Conservation (phyloP, 2,329 filamentous ascomycete species). For the Torrubiellomyces zombiae region DNA sequence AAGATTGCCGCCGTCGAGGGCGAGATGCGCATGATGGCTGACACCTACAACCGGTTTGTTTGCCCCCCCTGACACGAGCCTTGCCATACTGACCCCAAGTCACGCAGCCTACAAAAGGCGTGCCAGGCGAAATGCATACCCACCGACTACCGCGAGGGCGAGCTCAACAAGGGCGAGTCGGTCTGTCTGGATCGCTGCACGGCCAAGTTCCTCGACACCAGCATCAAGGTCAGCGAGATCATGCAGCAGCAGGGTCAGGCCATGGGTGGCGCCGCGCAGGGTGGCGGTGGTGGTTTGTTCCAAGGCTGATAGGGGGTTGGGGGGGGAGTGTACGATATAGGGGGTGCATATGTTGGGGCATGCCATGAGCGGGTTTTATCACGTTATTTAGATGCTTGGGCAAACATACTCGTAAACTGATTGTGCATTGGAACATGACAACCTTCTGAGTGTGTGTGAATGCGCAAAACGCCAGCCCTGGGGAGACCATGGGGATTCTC, state of each 20-base stretch:
- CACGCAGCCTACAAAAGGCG: conserved; percentile 60
- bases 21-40: conserved; percentile 92
- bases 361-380: too few species aligned
- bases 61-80: conserved; percentile 1
- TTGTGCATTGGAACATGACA: background rate
- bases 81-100: background rate
- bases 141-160: conserved; percentile 79
- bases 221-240: conserved; percentile 93
- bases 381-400: too few species aligned
- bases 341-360: conserved; percentile 1
- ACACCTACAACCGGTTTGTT: conserved; percentile 89
- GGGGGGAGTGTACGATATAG: conserved; percentile 9
- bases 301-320: conserved; percentile 7
- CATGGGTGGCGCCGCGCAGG: conserved; percentile 29
- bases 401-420: conserved; percentile 1
- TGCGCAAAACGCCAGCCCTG: background rate
- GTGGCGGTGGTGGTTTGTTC: conserved; percentile 18
- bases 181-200: conserved; percentile 97
- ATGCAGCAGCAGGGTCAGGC: conserved; percentile 75
- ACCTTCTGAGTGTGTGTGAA: background rate
- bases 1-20: conserved; percentile 94
- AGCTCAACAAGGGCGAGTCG: conserved; percentile 97
- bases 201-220: conserved; percentile 96
- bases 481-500: too few species aligned
- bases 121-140: conserved; percentile 94